phyloP scores from a whole-genome alignment of 371 early-diverging fungal genomes.

The Aphelidium insulamus region DNA sequence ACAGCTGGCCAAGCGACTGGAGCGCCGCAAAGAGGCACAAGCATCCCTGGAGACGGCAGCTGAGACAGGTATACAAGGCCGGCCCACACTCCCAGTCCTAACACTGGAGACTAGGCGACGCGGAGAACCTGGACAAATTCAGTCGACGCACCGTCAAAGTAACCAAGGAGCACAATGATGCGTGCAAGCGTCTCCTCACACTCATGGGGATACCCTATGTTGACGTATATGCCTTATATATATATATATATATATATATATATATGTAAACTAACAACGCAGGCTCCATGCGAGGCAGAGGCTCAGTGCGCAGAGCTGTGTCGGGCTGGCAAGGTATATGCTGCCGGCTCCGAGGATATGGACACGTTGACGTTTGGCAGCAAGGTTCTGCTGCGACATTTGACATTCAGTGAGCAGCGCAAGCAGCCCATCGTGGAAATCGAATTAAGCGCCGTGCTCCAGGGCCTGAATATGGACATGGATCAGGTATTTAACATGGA shows the following conservation, averaged over 20 bases:
- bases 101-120: slow-evolving; percentile 22
- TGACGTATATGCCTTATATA: slow-evolving; percentile 12
- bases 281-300: slow-evolving; percentile 98
- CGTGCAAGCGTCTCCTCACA: slow-evolving; percentile 72
- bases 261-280: not conserved
- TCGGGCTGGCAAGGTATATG: slow-evolving; percentile 75
- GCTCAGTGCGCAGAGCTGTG: slow-evolving; percentile 95
- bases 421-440: slow-evolving; percentile 90
- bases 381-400: slow-evolving; percentile 79
- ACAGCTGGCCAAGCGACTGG: slow-evolving; percentile 69
- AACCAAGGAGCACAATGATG: slow-evolving; percentile 82
- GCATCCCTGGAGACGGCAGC: slow-evolving; percentile 57
- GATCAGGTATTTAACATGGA: slow-evolving; percentile 24
- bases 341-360: slow-evolving; percentile 99
- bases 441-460: slow-evolving; percentile 54
- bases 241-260: not conserved
- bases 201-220: slow-evolving; percentile 96
- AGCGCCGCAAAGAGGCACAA: slow-evolving; percentile 62
- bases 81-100: slow-evolving; percentile 5
- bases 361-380: slow-evolving; percentile 94
- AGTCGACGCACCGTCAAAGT: slow-evolving; percentile 84
- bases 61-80: slow-evolving; percentile 34
- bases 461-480: slow-evolving; percentile 53
- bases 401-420: slow-evolving; percentile 81
- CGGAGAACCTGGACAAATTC: slow-evolving; percentile 72